These are phyloP conservation scores for Pyricularia pennisetigena DNA, from an alignment of 2,329 filamentous ascomycete species.

Conservation along the genomic window DNA sequence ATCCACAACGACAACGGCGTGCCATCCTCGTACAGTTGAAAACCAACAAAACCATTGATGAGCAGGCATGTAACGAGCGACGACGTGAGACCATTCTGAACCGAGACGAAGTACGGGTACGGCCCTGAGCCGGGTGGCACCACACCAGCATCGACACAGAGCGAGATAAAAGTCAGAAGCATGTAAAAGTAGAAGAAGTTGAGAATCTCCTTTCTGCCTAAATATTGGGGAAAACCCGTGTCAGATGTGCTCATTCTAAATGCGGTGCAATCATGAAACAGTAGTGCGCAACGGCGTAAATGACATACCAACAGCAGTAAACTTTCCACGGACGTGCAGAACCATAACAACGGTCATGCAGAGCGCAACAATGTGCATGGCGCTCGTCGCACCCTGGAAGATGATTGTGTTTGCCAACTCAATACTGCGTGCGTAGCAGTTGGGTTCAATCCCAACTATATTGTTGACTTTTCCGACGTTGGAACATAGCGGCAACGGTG, in stretches of 20 bases:
- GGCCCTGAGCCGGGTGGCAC: conserved; percentile 70
- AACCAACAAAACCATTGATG: conserved; percentile 97
- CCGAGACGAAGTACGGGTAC: conserved; percentile 85
- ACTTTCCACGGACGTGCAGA: conserved; percentile 91
- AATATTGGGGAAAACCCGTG: conserved; percentile 6
- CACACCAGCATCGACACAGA: conserved; percentile 88
- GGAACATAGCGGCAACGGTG: conserved; percentile 51
- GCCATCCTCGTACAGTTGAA: conserved; percentile 96
- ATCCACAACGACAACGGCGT: conserved; percentile 92
- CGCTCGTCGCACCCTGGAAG: conserved; percentile 83
- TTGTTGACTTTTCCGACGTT: conserved; percentile 55
- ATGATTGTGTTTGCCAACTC: conserved; percentile 98
- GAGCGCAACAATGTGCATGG: conserved; percentile 84
- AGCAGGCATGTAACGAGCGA: conserved; percentile 81
- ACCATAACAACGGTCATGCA: conserved; percentile 97
- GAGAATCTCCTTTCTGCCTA: conserved; percentile 59
- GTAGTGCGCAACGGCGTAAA: conserved; percentile 1
- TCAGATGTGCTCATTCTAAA: too few relatives aligned
- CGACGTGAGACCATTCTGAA: conserved; percentile 76
- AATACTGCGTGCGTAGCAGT: conserved; percentile 90
- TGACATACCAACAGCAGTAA: conserved; percentile 83
- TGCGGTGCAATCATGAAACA: background rate
- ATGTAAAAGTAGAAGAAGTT: conserved; percentile 98
- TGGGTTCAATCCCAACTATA: conserved; percentile 70
- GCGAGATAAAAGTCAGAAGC: conserved; percentile 76